Conservation (phyloP, 1,139 yeast species). For the Schwanniomyces etchellsii region DNA sequence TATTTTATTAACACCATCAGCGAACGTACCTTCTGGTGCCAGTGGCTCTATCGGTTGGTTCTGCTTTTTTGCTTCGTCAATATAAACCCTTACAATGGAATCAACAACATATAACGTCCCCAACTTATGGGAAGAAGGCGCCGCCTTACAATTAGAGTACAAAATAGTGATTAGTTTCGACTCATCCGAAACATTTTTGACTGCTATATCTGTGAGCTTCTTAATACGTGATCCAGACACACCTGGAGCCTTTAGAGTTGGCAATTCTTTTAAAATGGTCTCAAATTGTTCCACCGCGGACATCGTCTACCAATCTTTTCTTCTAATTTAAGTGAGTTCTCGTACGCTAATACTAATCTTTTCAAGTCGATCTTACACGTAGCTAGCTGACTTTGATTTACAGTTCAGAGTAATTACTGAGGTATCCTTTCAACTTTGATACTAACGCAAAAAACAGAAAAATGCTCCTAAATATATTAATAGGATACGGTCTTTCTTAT, state of each 20-base stretch:
- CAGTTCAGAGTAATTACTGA: constrained; percentile 1
- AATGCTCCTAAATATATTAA: no score
- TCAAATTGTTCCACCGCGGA: constrained; percentile 58
- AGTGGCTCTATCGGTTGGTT: constrained; percentile 38
- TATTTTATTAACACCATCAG: constrained; percentile 63
- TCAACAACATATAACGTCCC: constrained; percentile 91
- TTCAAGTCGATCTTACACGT: neutral
- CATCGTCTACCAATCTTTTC: constrained; percentile 12
- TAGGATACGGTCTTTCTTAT: no score
- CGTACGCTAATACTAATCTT: constrained; percentile 2
- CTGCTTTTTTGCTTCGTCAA: constrained; percentile 63
- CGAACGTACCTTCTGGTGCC: constrained; percentile 68
- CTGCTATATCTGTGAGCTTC: constrained; percentile 73
- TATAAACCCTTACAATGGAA: constrained; percentile 81
- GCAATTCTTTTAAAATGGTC: constrained; percentile 64
- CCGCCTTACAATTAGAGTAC: constrained; percentile 64
- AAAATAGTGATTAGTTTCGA: constrained; percentile 54
- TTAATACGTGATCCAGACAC: constrained; percentile 95
- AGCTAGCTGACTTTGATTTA: neutral
- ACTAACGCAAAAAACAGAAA: no score
- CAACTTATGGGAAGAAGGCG: constrained; percentile 78
- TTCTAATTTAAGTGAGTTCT: constrained; percentile 4
- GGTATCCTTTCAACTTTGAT: neutral
- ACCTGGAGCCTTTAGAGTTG: constrained; percentile 80
- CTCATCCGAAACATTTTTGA: constrained; percentile 55